These are phyloP conservation scores for Suillus variegatus DNA, from an alignment of 768 basidiomycete genomes.

Conservation along the genomic window DNA sequence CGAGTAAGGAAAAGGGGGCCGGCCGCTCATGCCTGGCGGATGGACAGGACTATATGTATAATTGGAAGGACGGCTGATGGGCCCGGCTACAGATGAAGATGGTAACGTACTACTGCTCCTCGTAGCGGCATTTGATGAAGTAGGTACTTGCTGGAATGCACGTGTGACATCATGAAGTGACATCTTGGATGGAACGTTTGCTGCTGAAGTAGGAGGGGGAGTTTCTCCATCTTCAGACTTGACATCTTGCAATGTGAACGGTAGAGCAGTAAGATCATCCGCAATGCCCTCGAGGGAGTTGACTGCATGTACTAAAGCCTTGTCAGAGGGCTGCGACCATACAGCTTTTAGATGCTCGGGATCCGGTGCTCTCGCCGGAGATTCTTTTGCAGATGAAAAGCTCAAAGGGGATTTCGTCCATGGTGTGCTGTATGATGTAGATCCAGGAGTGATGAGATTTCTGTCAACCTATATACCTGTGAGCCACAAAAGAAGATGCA, in stretches of 20 bases:
- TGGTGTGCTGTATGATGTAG: constrained; percentile 36
- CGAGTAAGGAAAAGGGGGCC: constrained; percentile 58
- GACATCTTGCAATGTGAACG: constrained; percentile 81
- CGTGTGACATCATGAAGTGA: constrained; percentile 81
- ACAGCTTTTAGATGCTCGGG: constrained; percentile 85
- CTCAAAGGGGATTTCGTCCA: constrained; percentile 57
- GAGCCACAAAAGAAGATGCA: constrained; percentile 12
- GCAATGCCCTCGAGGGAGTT: constrained; percentile 86
- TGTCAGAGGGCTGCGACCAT: constrained; percentile 79
- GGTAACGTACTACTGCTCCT: constrained; percentile 52
- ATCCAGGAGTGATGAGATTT: constrained; percentile 49
- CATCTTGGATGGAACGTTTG: constrained; percentile 63
- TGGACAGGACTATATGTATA: constrained; percentile 40
- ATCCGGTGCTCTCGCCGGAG: constrained; percentile 67
- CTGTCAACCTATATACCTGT: constrained; percentile 40
- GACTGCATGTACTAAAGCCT: constrained; percentile 61
- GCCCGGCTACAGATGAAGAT: constrained; percentile 43
- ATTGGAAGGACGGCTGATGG: constrained; percentile 27
- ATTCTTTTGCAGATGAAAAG: constrained; percentile 60
- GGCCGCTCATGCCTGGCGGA: constrained; percentile 47
- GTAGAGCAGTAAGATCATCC: constrained; percentile 78
- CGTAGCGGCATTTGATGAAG: constrained; percentile 49
- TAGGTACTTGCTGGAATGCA: constrained; percentile 85
- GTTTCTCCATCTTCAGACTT: constrained; percentile 86
- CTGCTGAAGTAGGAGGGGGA: constrained; percentile 62